phyloP scores from a whole-genome alignment of 1,284 basidiomycete species.

The Mycena citricolor region DNA sequence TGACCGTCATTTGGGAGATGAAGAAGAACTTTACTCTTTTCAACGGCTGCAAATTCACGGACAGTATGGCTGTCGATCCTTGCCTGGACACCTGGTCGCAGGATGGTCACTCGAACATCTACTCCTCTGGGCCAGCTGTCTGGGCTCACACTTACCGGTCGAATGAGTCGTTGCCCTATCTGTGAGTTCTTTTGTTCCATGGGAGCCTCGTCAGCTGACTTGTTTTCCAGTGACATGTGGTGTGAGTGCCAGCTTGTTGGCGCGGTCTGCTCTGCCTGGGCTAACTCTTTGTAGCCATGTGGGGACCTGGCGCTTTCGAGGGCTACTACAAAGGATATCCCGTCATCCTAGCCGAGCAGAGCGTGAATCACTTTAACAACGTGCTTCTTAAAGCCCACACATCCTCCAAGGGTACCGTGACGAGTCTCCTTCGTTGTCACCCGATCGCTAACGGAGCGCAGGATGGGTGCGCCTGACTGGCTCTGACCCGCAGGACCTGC shows the following conservation, averaged over 20 bases:
- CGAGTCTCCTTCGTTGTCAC: too few species aligned
- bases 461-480: conserved; percentile 29
- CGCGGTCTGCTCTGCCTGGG: too few species aligned
- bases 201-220: neutral
- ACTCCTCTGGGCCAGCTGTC: conserved; percentile 27
- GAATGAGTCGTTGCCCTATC: conserved; percentile 7
- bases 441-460: too few species aligned
- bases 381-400: conserved; percentile 27
- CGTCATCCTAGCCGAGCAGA: conserved; percentile 13
- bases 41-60: conserved; percentile 18
- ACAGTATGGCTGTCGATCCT: conserved; percentile 27
- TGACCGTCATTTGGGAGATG: conserved; percentile 15
- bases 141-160: conserved; percentile 25
- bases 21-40: conserved; percentile 19
- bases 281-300: conserved; percentile 6
- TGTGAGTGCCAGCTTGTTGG: too few species aligned
- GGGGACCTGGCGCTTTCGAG: conserved; percentile 16
- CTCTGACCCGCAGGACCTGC: conserved; percentile 31
- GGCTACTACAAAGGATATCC: conserved; percentile 19
- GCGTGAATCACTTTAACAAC: conserved; percentile 26
- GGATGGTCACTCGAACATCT: conserved; percentile 26
- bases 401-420: conserved; percentile 27
- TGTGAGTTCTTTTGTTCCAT: conserved; percentile 2
- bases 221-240: conserved; percentile 11
- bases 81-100: conserved; percentile 29